These are phyloP conservation scores for Fusarium foetens DNA, from an alignment of 2,329 filamentous ascomycete genomes.

Conservation along the genomic window DNA sequence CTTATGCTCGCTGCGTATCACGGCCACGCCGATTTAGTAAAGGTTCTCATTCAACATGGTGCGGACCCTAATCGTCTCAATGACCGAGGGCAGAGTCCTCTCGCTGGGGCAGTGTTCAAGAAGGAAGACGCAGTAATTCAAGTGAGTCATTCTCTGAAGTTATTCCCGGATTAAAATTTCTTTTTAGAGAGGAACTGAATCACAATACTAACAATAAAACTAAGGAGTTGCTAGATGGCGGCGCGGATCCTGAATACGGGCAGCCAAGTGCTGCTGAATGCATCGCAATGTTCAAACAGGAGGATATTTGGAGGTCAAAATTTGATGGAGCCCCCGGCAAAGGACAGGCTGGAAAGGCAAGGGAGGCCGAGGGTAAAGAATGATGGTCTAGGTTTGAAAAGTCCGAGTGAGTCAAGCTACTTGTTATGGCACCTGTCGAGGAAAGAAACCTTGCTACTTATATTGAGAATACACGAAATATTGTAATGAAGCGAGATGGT, in stretches of 20 bases:
- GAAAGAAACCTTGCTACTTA: not conserved
- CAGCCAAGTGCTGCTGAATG: conserved; percentile 61
- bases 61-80: conserved; percentile 76
- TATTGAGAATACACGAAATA: not conserved
- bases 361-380: not conserved
- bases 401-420: not conserved
- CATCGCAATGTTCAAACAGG: conserved; percentile 63
- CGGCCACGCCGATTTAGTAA: conserved; percentile 70
- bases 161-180: not conserved
- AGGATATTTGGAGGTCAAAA: conserved; percentile 59
- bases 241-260: conserved; percentile 65
- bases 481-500: not conserved
- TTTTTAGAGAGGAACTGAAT: not conserved
- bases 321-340: conserved; percentile 61
- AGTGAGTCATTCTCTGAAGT: conserved; percentile 45
- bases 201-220: not conserved
- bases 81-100: conserved; percentile 73
- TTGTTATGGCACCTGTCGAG: not conserved
- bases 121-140: conserved; percentile 72
- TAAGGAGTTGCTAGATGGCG: conserved; percentile 60
- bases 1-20: conserved; percentile 80
- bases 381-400: not conserved
- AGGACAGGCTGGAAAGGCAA: conserved; percentile 45
- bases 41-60: conserved; percentile 68
- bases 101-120: conserved; percentile 80